A percentile compares a stretch with the other conserved stretches of the same genome.
These are phyloP conservation scores for Kwoniella heveanensis DNA, from an alignment of 768 basidiomycete genomes.

Conservation along the genomic window DNA sequence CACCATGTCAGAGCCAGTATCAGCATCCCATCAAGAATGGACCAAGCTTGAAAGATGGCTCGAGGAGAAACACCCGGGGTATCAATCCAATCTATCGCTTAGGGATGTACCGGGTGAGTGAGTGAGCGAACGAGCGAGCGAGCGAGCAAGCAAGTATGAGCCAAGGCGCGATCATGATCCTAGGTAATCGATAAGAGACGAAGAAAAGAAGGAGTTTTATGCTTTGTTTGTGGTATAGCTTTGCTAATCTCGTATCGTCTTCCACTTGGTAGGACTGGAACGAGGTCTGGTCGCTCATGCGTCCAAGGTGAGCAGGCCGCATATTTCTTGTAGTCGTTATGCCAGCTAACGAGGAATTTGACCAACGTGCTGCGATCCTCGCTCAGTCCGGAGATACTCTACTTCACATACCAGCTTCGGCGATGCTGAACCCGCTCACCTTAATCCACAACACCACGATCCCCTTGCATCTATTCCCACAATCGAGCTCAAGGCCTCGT, in stretches of 20 bases:
- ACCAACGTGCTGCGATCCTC: too few relatives aligned
- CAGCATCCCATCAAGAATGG: constrained; percentile 55
- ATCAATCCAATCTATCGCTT: constrained; percentile 58
- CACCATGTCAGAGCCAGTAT: background rate
- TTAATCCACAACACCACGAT: constrained; percentile 65
- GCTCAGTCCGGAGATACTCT: constrained; percentile 63
- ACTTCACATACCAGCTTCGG: constrained; percentile 70
- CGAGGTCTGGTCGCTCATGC: constrained; percentile 67
- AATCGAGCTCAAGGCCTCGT: background rate
- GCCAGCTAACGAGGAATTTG: too few relatives aligned
- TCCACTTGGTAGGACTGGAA: constrained; percentile 62
- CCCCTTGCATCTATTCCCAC: constrained; percentile 35
- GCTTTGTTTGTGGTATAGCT: too few relatives aligned
- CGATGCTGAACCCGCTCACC: constrained; percentile 73
- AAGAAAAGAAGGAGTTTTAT: too few relatives aligned
- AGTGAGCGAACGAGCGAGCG: background rate
- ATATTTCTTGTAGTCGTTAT: too few relatives aligned
- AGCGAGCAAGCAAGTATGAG: constrained; percentile 56
- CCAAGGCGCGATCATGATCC: too few relatives aligned
- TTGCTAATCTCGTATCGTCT: too few relatives aligned
- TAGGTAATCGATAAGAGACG: too few relatives aligned
- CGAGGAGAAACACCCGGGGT: constrained; percentile 59
- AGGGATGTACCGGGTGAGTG: constrained; percentile 62
- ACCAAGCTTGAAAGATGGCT: constrained; percentile 63
- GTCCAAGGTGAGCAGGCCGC: constrained; percentile 58